Evolutionary conservation across 169 alveolate species (phyloP), one percentile per base, ranked within the genome.

Genomic region (Cryptosporidium tyzzeri): DNA sequence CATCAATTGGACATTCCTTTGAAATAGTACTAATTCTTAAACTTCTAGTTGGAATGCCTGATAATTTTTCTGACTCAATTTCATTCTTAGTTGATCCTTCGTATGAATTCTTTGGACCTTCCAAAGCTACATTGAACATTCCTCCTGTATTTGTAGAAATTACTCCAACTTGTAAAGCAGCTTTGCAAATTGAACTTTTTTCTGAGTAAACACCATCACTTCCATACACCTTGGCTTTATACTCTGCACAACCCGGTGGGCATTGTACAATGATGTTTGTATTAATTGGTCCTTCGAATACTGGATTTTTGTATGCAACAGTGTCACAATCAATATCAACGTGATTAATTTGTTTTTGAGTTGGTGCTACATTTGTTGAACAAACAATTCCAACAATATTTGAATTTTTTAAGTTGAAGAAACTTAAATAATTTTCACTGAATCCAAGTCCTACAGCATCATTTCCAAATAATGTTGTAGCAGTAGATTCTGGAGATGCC

Each of bases 151-250:
- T 59, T 23, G 89, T 12, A 44, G 92, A 91, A 67, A 95, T 93
- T 37, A 94, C 94, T 35, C 97, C 98, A 2, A 96, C 92, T 69
- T 96, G 98, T n/a, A 96, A 92, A 23, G 97, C 98, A 8, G 98
- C 98, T 68, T 92, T 92, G 62, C 98, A 96, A 37, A 96, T 94
- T 26, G 97, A 94, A 91, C 97, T 95, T 45, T 86, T 87, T 62
- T 95, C 98, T 45, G 96, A 86, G 84, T 95, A 96, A 18, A 94
- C 84, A 29, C 97, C 97, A 33, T 85, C 93, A 23, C 94, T 93
- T 23, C 98, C 98, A 70, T 93, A 96, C 23, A 95, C 95, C 55
- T 84, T 39, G 18, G 73, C 86, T 61, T 84, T 92, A 44, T 91
- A 92, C 62, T 93, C 94, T 44, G 87, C 92, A 86, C 98, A 96